Conservation (phyloP, 441 rosid species). For the Syzygium malaccense region DNA sequence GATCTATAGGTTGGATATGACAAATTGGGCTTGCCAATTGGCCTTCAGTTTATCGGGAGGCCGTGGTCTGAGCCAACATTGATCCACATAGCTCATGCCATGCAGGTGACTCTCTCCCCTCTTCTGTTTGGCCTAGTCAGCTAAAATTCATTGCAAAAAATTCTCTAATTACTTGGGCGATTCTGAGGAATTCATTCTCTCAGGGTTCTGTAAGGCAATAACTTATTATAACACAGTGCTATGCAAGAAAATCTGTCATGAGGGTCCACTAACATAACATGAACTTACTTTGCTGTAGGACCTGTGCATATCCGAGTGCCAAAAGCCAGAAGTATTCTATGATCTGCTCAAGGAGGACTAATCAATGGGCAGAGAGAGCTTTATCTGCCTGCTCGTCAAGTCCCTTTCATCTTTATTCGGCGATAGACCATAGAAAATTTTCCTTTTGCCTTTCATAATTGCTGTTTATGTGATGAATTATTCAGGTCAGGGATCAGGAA, state of each 20-base stretch:
- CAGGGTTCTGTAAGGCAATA: background rate
- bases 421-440: background rate
- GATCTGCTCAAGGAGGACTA: slow-evolving; percentile 26
- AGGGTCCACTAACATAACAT: background rate
- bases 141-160: background rate
- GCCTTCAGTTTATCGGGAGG: slow-evolving; percentile 67
- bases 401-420: background rate
- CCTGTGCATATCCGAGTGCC: slow-evolving; percentile 24
- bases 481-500: background rate
- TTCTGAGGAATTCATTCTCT: background rate
- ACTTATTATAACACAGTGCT: background rate
- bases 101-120: slow-evolving; percentile 37
- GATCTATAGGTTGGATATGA: slow-evolving; percentile 60
- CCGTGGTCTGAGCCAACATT: slow-evolving; percentile 74
- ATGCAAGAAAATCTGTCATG: background rate
- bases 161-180: background rate
- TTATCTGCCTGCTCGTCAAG: background rate
- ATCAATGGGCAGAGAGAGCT: background rate
- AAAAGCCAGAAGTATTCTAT: slow-evolving; percentile 43
- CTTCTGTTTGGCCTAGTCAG: background rate
- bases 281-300: slow-evolving; percentile 18
- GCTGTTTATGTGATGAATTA: background rate
- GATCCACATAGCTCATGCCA: slow-evolving; percentile 45
- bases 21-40: slow-evolving; percentile 52
- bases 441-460: background rate